Conservation (phyloP, 1,139 yeast genomes). For the Yamadazyma jaroonii region DNA sequence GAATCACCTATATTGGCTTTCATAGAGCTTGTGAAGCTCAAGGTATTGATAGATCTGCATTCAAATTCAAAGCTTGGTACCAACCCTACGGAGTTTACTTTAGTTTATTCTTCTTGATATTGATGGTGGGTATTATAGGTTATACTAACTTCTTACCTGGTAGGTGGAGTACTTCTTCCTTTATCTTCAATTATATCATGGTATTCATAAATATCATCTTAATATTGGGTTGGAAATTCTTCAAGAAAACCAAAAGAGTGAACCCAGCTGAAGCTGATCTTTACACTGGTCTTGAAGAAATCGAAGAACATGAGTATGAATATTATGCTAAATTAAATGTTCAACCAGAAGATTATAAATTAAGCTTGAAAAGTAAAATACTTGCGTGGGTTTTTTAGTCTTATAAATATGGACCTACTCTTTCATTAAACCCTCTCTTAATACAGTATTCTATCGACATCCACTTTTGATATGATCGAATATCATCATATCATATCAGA, state of each 20-base stretch:
- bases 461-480: too few species aligned
- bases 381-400: conserved; percentile 8
- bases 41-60: conserved; percentile 65
- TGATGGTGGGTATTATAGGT: conserved; percentile 37
- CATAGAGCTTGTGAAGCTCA: conserved; percentile 53
- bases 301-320: conserved; percentile 38
- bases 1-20: conserved; percentile 57
- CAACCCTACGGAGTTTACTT: conserved; percentile 72
- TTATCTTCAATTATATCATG: conserved; percentile 39
- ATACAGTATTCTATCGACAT: too few species aligned
- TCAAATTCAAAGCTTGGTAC: conserved; percentile 69
- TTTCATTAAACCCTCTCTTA: too few species aligned
- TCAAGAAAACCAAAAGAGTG: conserved; percentile 22
- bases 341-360: conserved; percentile 2
- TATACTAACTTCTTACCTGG: conserved; percentile 35
- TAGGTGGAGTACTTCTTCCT: conserved; percentile 26
- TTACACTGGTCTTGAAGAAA: conserved; percentile 31
- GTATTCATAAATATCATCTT: conserved; percentile 27
- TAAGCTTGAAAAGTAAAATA: conserved; percentile 2
- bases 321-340: conserved; percentile 6
- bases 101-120: conserved; percentile 25
- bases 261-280: conserved; percentile 30
- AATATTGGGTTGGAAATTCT: conserved; percentile 25
- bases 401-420: too few species aligned
- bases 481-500: too few species aligned